Base-by-base conservation (phyloP, 2,329 filamentous ascomycete genomes). In the Penicillium sp. region DNA sequence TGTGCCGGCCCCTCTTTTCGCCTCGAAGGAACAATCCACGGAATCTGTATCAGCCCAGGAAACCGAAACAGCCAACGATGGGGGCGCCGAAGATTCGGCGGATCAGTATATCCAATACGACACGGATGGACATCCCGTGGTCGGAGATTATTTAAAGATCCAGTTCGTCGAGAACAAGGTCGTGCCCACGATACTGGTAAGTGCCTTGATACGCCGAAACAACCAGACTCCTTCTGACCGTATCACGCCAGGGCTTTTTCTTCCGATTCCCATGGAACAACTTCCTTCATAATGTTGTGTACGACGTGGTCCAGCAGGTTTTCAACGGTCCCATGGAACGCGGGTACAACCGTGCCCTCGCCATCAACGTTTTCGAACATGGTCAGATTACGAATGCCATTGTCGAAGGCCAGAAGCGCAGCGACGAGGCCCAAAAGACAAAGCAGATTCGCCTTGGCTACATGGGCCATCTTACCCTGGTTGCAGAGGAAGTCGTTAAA, bases 181-280 rank as follows among this genome's bases (percentile, higher is more conserved):
- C 58, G 92, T 99, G 48, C 94, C 94, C 26, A 96, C 91, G 2
- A 97, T 99, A 65, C 75, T 99, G 70, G 91, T 95, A 81, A 81
- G 87, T 76, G 18, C 18, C 3, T 10, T 18, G 6, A 16, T 13
- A 36, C 42, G 7, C 33, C 33, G 18, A 9, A 39, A 6, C 7
- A 28, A 9, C 26, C 24, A 46, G 26, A 54, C 59, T n/a, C 33
- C 24, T 44, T 29, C 33, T 52, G 36, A 57, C 26, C 31, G 45
- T 23, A 18, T 18, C 24, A 29, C 28, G 52, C 10, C 59, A 95
- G 90, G 89, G 91, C 52, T 97, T 97, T 78, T 99, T 99, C 76
- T 99, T 99, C 78, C 85, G 88, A 54, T 99, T 97, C 67, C 93
- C 94, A 1, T 99, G 94, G 94, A 99, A 99, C 74, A 99, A 99